Base-by-base conservation (phyloP, 495 filamentous ascomycete species). In the Rhizodiscina lignyota region DNA sequence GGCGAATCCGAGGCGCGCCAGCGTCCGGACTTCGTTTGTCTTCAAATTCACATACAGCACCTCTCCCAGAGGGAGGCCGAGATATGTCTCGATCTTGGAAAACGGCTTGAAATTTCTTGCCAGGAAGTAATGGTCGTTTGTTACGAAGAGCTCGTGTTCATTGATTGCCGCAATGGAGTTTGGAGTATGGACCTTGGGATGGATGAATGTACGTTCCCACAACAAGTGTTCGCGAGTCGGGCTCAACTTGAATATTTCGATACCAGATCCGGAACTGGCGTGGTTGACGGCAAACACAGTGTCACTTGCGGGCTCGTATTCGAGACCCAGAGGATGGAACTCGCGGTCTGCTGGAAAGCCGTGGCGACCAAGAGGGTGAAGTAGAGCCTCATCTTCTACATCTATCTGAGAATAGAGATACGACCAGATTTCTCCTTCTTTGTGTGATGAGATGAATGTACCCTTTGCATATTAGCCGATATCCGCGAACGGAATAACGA, bases 271-370 rank as follows among this genome's bases (percentile, higher is more conserved):
- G 16, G 35, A 22, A 11, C 21, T 31, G 4, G 43, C 41, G 30
- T 54, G 48, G 26, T 52, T 52, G 35, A 50, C 35, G 8, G 47
- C 44, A 37, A 58, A 59, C 2, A 67, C 47, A 0, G 49, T 60
- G 4, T 44, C 48, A 10, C 47, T 59, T 8, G 35, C 21, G 16
- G 52, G 39, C 18, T 61, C 43, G 37, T 54, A 65, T 12, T 58
- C 58, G 27, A 67, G 44, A 5, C 64, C 64, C 0, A 67, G 46
- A 1, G 59, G 61, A 42, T 67, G 64, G 37, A 67, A 59, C 26
- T 58, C 49, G 13, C 35, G 27, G 5, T 37, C 39, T 2, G 24
- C 35, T 5, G 50, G 36, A 35, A 54, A 61, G 31, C 52, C 38
- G n/a, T n/a, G n/a, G n/a, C n/a, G n/a, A n/a, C n/a, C n/a, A n/a